Evolutionary conservation across 1,284 basidiomycete genomes (phyloP).

Genomic region (Puccinia coronata): DNA sequence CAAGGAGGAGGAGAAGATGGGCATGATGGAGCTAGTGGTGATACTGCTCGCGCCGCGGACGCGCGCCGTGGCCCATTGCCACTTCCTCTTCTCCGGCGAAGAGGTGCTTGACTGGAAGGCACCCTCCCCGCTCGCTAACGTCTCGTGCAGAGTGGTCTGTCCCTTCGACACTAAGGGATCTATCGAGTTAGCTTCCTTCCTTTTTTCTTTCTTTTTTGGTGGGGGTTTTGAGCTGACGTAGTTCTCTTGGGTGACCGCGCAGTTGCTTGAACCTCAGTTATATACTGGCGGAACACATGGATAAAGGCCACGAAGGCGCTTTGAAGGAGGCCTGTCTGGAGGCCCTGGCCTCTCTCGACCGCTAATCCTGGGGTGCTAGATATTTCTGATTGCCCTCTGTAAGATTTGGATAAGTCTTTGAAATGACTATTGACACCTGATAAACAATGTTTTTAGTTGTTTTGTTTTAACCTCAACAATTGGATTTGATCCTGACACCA

Average conservation of each 20-base stretch:
- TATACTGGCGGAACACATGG: slow-evolving; percentile 14
- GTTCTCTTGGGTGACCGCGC: not conserved
- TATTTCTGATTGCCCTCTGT: no score
- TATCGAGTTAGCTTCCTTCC: slow-evolving; percentile 18
- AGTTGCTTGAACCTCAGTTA: slow-evolving; percentile 28
- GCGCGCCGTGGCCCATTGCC: not conserved
- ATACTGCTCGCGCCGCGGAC: not conserved
- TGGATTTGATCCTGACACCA: no score
- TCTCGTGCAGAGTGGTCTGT: slow-evolving; percentile 26
- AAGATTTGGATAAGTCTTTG: no score
- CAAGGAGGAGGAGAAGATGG: not conserved
- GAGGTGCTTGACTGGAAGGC: slow-evolving; percentile 26
- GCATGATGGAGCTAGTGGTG: slow-evolving; percentile 17
- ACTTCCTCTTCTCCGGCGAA: slow-evolving; percentile 39
- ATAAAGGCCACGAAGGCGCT: slow-evolving; percentile 21
- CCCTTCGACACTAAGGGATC: not conserved
- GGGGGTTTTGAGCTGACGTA: not conserved
- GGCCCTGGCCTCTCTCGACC: not conserved
- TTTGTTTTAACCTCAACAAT: no score
- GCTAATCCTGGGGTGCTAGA: no score
- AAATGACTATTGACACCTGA: no score
- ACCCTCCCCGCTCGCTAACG: not conserved
- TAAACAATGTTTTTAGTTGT: no score
- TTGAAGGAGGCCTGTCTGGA: slow-evolving; percentile 33
- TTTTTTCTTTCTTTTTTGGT: not conserved